Evolutionary conservation across 228 moss, liverwort and hornwort species (phyloP).

Genomic region (Sphagnum magellanicum): DNA sequence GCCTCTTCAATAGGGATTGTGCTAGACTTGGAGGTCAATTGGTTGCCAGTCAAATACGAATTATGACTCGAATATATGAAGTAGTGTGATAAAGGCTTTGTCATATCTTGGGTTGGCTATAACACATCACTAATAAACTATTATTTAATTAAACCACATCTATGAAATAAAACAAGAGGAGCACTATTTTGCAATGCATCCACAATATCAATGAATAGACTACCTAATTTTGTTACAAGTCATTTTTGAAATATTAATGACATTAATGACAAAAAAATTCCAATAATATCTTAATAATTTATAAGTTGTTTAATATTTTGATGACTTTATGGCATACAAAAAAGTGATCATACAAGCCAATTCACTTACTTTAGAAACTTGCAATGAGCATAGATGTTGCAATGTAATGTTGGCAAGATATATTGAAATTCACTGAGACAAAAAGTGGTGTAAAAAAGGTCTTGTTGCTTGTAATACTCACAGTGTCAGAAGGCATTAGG

Average conservation of each 20-base stretch:
- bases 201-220: too few relatives aligned
- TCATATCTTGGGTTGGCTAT: conserved; percentile 71
- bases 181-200: too few relatives aligned
- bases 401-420: too few relatives aligned
- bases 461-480: conserved; percentile 9
- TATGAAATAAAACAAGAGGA: not conserved
- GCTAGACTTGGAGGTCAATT: conserved; percentile 76
- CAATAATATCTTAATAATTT: too few relatives aligned
- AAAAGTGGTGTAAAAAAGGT: not conserved
- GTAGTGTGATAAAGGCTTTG: conserved; percentile 66
- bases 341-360: too few relatives aligned
- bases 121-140: conserved; percentile 3
- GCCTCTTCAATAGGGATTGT: conserved; percentile 53
- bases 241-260: too few relatives aligned
- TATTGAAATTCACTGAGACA: conserved; percentile 1
- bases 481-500: conserved; percentile 7
- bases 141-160: not conserved
- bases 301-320: too few relatives aligned
- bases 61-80: conserved; percentile 85
- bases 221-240: too few relatives aligned
- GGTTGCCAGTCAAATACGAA: conserved; percentile 86
- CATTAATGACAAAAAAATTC: too few relatives aligned
- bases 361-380: not conserved
- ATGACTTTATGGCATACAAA: too few relatives aligned
- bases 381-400: not conserved